A percentile compares a stretch with the other conserved stretches of the same genome.
Evolutionary conservation across 345 rosid genomes (phyloP).

Genomic region (Corymbia maculata): DNA sequence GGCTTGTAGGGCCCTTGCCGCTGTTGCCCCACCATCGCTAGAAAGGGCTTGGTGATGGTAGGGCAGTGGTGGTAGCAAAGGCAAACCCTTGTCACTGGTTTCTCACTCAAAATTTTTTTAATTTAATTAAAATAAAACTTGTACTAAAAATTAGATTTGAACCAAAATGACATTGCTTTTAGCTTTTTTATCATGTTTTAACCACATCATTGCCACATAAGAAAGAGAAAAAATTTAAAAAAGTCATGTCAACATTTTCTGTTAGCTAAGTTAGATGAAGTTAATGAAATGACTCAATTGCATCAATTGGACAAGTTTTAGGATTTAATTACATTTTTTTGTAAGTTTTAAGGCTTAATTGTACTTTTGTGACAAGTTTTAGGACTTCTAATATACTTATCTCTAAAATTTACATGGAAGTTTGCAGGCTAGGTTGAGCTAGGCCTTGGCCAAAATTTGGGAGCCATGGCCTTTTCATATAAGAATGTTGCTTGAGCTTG

Average conservation of each 20-base stretch:
- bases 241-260: neutral
- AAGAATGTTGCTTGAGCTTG: too few relatives aligned
- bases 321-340: neutral
- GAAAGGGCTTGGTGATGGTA: neutral
- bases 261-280: neutral
- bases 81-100: neutral
- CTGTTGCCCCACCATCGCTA: neutral
- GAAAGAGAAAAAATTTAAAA: too few relatives aligned
- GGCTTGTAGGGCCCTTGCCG: neutral
- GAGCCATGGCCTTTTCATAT: too few relatives aligned
- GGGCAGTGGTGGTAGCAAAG: neutral
- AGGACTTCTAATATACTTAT: neutral
- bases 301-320: neutral
- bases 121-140: too few relatives aligned
- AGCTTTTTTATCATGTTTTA: neutral
- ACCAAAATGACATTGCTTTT: neutral
- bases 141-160: neutral
- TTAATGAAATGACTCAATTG: neutral
- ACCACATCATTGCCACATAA: neutral
- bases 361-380: neutral
- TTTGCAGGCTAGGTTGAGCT: neutral
- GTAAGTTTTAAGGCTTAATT: too few relatives aligned
- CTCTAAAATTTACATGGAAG: neutral
- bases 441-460: neutral
- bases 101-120: neutral